phyloP scores from a whole-genome alignment of 1,284 basidiomycete genomes.

The Apiotrichum porosum region DNA sequence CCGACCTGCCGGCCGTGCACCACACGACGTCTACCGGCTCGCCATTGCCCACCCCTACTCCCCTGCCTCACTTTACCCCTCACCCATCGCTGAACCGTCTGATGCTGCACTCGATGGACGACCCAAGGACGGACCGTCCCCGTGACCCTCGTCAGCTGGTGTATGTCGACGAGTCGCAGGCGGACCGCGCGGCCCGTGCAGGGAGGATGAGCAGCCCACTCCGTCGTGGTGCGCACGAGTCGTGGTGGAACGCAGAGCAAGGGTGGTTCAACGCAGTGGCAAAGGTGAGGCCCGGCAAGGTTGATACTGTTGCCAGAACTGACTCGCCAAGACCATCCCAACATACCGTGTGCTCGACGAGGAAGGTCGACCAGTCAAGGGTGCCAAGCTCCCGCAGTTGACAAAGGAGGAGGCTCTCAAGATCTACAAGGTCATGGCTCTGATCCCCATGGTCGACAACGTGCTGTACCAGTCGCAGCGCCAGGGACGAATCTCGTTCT shows the following conservation, averaged over 20 bases:
- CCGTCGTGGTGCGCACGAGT: slow-evolving; percentile 44
- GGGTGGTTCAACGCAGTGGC: slow-evolving; percentile 47
- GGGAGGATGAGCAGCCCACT: slow-evolving; percentile 36
- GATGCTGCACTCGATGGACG: slow-evolving; percentile 20
- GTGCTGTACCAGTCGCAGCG: slow-evolving; percentile 86
- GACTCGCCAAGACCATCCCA: slow-evolving; percentile 56
- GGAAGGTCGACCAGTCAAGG: slow-evolving; percentile 64
- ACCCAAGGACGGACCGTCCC: slow-evolving; percentile 13
- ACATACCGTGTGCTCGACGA: slow-evolving; percentile 78
- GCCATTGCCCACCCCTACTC: slow-evolving; percentile 35
- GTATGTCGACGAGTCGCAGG: slow-evolving; percentile 36
- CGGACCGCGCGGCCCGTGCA: slow-evolving; percentile 30
- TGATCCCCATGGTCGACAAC: slow-evolving; percentile 80
- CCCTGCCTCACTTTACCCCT: slow-evolving; percentile 30
- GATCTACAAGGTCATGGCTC: slow-evolving; percentile 76
- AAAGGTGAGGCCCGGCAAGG: slow-evolving; percentile 23
- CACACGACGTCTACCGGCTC: slow-evolving; percentile 23
- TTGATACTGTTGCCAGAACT: background rate
- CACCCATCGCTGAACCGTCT: slow-evolving; percentile 17
- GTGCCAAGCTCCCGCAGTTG: slow-evolving; percentile 68
- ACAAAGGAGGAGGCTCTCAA: slow-evolving; percentile 65
- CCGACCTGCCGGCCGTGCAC: slow-evolving; percentile 25
- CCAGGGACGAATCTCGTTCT: slow-evolving; percentile 91
- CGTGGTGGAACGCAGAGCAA: slow-evolving; percentile 45
- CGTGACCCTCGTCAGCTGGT: slow-evolving; percentile 21